Evolutionary conservation across 345 rosid genomes (phyloP), one percentile per base, ranked within the genome.

Genomic region (Stellera chamaejasme): DNA sequence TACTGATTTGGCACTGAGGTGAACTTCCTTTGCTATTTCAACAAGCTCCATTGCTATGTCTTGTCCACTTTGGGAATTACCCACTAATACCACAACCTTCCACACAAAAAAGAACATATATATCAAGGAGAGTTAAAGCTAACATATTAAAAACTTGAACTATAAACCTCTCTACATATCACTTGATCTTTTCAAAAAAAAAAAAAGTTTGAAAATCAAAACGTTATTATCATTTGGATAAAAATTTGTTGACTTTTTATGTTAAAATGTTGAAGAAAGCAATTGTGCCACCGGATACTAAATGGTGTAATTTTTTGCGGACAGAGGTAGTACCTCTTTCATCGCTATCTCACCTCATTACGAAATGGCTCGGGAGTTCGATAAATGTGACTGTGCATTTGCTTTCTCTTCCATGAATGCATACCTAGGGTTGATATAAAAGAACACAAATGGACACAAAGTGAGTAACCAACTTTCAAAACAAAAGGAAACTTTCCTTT

Each of bases 1-100:
- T 19, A 19, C 23, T 25, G 92, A 74, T 63, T 76, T 86, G 53
- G 92, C 63, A 69, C 92, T 90, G 5, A 90, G 73, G 51, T 86
- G 83, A 47, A 86, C 84, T 77, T 86, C 80, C 60, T 75, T 83
- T 54, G 96, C 90, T 54, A 88, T 84, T 62, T 72, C 79, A 47
- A 74, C 85, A 50, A 85, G 81, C 84, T 88, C 98, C 82, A 88
- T 80, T 56, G 95, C 83, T 80, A 88, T 77, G 69, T 92, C 98
- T 72, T 85, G 92, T 36, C 95, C 98, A 36, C 98, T 88, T 67
- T 75, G 60, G 13, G 96, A 85, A 59, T 73, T 85, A 25, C 95
- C 98, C 66, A 92, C 82, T 3, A 88, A 79, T 64, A 88, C 95
- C 41, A 92, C 95, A 10, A 80, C 84, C 94, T 90, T 62, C n/a